Conservation (phyloP, 2,329 filamentous ascomycete species). For the Harringtonia lauricola region DNA sequence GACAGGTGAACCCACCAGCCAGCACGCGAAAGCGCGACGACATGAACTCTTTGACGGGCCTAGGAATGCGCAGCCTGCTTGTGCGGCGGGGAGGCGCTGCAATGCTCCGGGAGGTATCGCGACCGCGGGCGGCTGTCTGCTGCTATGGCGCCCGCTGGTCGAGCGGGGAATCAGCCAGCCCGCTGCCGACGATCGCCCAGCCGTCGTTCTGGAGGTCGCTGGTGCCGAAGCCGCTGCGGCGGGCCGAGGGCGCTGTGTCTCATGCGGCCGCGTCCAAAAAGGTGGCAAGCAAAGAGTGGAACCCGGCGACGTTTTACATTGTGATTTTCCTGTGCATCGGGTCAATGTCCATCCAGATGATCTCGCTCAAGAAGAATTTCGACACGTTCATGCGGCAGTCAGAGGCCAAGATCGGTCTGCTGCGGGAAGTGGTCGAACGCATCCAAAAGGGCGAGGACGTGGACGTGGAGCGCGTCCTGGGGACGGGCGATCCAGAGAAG, state of each 20-base stretch:
- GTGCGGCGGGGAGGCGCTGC: no score
- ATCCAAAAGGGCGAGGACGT: slow-evolving; percentile 65
- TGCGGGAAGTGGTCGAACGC: slow-evolving; percentile 65
- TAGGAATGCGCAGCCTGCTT: slow-evolving; percentile 1
- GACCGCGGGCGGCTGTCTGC: background rate
- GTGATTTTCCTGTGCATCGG: slow-evolving; percentile 79
- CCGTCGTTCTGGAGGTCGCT: slow-evolving; percentile 57
- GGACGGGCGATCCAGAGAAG: slow-evolving; percentile 61
- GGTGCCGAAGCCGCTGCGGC: slow-evolving; percentile 56
- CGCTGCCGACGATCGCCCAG: slow-evolving; percentile 18
- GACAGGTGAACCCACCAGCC: no score
- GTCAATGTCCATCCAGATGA: slow-evolving; percentile 90
- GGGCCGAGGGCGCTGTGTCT: slow-evolving; percentile 9
- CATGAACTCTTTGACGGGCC: slow-evolving; percentile 1
- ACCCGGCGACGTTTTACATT: slow-evolving; percentile 74
- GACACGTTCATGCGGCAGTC: slow-evolving; percentile 62
- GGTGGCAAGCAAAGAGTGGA: slow-evolving; percentile 51
- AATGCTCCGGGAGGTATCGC: background rate
- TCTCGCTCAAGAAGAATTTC: slow-evolving; percentile 67
- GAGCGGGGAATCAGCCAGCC: slow-evolving; percentile 6
- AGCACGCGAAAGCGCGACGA: no score
- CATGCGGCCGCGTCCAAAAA: slow-evolving; percentile 19
- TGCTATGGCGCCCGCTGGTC: background rate
- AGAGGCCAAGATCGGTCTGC: slow-evolving; percentile 63
- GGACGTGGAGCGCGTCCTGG: slow-evolving; percentile 73